These are phyloP conservation scores for Fusarium subtropicale DNA, from an alignment of 2,329 filamentous ascomycete species.

Conservation along the genomic window DNA sequence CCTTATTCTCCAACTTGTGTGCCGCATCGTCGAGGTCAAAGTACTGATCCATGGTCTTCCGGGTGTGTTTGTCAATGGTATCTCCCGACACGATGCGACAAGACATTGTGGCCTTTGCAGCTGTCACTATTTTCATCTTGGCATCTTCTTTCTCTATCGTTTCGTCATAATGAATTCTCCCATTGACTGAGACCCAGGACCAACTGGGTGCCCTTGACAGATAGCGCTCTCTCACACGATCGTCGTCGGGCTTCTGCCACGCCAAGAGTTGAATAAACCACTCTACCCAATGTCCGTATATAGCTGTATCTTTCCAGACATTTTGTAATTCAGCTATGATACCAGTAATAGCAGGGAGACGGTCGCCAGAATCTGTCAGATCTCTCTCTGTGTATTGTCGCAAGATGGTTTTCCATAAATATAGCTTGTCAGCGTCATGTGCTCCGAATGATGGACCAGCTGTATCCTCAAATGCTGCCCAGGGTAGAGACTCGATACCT, in stretches of 20 bases:
- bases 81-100: background rate
- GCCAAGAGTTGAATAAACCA: conserved; percentile 7
- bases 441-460: background rate
- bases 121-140: accelerated
- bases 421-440: background rate
- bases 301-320: background rate
- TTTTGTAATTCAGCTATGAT: background rate
- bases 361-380: accelerated
- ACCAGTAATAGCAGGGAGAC: background rate
- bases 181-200: background rate
- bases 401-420: background rate
- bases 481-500: background rate
- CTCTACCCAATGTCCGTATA: conserved; percentile 3
- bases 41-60: accelerated
- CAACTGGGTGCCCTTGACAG: background rate
- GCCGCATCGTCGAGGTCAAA: background rate
- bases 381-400: background rate
- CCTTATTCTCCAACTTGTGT: accelerated
- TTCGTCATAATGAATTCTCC: accelerated
- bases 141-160: background rate
- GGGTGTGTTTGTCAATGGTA: accelerated
- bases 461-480: background rate
- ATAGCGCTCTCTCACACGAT: accelerated
- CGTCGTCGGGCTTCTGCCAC: accelerated
- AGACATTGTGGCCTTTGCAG: accelerated